Percentiles rank a stretch among this genome's conserved stretches.
phyloP scores from a whole-genome alignment of 495 filamentous ascomycete genomes.

The Tuber borchii region DNA sequence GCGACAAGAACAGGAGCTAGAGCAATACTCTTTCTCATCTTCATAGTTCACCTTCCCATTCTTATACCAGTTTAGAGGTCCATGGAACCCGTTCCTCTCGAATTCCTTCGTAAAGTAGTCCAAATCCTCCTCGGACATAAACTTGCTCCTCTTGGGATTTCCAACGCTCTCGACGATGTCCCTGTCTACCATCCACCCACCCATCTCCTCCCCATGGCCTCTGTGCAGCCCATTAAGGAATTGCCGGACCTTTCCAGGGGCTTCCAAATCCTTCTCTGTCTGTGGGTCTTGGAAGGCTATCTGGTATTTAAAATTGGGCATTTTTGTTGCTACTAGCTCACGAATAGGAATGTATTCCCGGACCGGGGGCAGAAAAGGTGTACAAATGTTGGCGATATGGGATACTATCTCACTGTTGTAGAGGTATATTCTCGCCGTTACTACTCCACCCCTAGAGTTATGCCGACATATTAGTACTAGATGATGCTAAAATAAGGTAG shows the following conservation, averaged over 20 bases:
- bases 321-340: background rate
- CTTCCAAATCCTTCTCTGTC: conserved; percentile 55
- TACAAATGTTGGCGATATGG: conserved; percentile 71
- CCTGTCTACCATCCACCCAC: conserved; percentile 45
- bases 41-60: conserved; percentile 63
- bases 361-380: conserved; percentile 57
- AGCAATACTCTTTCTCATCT: conserved; percentile 58
- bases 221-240: conserved; percentile 68
- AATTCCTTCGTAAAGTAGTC: conserved; percentile 71
- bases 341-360: conserved; percentile 45
- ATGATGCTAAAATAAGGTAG: background rate
- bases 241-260: conserved; percentile 55
- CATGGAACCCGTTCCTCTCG: conserved; percentile 62
- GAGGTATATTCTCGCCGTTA: conserved; percentile 59
- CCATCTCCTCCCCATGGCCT: conserved; percentile 46
- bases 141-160: conserved; percentile 46
- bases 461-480: conserved; percentile 7
- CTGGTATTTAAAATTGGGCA: conserved; percentile 62
- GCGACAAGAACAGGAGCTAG: conserved; percentile 9
- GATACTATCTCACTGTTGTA: conserved; percentile 65
- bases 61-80: conserved; percentile 80
- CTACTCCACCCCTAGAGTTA: conserved; percentile 49
- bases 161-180: conserved; percentile 51
- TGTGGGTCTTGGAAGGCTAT: conserved; percentile 63
- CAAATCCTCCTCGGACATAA: conserved; percentile 63